These are phyloP conservation scores for Mycena albidolilacea DNA, from an alignment of 768 basidiomycete species.

Conservation along the genomic window DNA sequence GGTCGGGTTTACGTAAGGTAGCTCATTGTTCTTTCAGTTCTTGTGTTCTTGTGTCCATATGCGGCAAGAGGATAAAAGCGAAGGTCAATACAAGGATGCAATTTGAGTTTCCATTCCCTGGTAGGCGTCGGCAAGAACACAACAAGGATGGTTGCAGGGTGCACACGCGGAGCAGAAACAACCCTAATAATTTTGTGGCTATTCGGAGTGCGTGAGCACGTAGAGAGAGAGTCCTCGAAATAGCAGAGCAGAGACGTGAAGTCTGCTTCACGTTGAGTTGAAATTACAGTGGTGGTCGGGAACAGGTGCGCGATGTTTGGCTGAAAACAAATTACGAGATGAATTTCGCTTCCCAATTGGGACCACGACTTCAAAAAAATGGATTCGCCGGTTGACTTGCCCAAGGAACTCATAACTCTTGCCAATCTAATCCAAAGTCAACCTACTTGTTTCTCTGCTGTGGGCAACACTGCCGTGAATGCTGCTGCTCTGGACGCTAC, in stretches of 20 bases:
- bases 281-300: no score
- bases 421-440: constrained; percentile 69
- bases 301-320: background rate
- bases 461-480: constrained; percentile 67
- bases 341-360: constrained; percentile 4
- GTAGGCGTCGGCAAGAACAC: constrained; percentile 1
- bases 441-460: constrained; percentile 67
- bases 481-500: constrained; percentile 75
- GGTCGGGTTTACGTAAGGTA: background rate
- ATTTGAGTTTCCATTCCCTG: constrained; percentile 29
- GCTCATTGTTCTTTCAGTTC: constrained; percentile 26
- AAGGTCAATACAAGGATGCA: constrained; percentile 13
- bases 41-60: constrained; percentile 12
- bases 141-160: constrained; percentile 39
- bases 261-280: background rate
- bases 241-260: background rate
- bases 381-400: constrained; percentile 20
- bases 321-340: constrained; percentile 16
- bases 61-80: constrained; percentile 23
- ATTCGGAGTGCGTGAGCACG: background rate
- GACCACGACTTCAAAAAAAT: constrained; percentile 25
- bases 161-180: constrained; percentile 11
- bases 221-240: background rate
- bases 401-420: constrained; percentile 62
- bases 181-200: background rate